A percentile compares a stretch with the other conserved stretches of the same genome.
phyloP scores from a whole-genome alignment of 768 basidiomycete genomes.

The Boletellus emodensis region DNA sequence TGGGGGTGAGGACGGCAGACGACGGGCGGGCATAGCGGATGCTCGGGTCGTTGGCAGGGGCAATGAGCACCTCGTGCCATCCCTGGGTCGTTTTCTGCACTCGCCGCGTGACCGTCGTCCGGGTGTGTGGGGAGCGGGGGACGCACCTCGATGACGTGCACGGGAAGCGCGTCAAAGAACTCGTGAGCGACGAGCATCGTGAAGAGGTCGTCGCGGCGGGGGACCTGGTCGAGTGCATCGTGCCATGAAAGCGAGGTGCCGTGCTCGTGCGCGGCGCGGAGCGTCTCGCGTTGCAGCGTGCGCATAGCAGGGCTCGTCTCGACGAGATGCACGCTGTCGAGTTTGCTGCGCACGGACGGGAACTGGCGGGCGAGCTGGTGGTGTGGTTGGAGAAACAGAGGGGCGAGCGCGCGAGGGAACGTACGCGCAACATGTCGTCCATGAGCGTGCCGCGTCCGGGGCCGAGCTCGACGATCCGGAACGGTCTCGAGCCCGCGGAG shows the following conservation, averaged over 20 bases:
- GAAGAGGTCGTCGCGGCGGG: conserved; percentile 46
- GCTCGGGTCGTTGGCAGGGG: conserved; percentile 40
- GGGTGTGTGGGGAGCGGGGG: no score
- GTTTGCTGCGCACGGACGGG: conserved; percentile 30
- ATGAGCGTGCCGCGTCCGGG: conserved; percentile 92
- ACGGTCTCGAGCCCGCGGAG: conserved; percentile 43
- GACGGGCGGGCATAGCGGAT: conserved; percentile 23
- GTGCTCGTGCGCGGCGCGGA: conserved; percentile 32
- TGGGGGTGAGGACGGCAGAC: conserved; percentile 9
- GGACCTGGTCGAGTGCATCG: conserved; percentile 65
- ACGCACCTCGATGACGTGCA: conserved; percentile 83
- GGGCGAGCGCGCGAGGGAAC: background rate
- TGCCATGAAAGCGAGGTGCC: conserved; percentile 61
- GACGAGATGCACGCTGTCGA: conserved; percentile 64
- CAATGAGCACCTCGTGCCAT: conserved; percentile 84
- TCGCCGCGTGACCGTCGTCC: background rate
- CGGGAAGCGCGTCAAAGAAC: conserved; percentile 95
- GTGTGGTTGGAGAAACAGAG: background rate
- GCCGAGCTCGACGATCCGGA: conserved; percentile 86
- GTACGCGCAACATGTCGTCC: conserved; percentile 82
- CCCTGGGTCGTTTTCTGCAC: conserved; percentile 69
- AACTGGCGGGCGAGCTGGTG: conserved; percentile 51
- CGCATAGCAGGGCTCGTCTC: conserved; percentile 76
- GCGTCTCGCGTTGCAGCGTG: conserved; percentile 52
- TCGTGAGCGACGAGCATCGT: conserved; percentile 93